These are phyloP conservation scores for Schizophyllum amplum DNA, from an alignment of 1,284 basidiomycete species.

Conservation along the genomic window DNA sequence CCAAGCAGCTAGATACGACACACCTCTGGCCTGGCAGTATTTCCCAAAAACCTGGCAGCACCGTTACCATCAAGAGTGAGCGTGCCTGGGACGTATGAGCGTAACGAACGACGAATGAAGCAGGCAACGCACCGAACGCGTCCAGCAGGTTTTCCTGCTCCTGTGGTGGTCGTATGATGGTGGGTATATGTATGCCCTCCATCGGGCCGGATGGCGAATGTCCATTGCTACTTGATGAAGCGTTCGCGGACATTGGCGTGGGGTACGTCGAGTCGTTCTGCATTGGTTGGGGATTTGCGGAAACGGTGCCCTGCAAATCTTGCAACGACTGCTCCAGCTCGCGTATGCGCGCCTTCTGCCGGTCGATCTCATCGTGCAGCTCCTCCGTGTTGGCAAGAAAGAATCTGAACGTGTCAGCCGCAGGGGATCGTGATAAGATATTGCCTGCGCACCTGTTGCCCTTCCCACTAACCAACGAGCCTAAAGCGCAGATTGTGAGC, in stretches of 20 bases:
- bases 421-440: neutral
- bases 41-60: constrained; percentile 49
- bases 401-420: constrained; percentile 27
- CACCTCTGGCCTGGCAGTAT: constrained; percentile 59
- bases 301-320: constrained; percentile 36
- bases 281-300: constrained; percentile 38
- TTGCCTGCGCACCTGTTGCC: constrained; percentile 32
- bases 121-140: constrained; percentile 42
- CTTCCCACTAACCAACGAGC: constrained; percentile 49
- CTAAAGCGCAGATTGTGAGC: constrained; percentile 21
- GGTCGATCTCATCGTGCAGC: constrained; percentile 54
- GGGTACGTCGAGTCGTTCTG: neutral
- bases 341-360: constrained; percentile 42
- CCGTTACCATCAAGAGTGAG: constrained; percentile 47
- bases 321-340: constrained; percentile 51
- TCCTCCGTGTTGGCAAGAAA: constrained; percentile 59
- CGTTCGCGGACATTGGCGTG: neutral
- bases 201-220: neutral
- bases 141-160: constrained; percentile 45
- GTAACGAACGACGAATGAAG: neutral
- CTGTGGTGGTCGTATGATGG: constrained; percentile 4
- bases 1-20: constrained; percentile 9
- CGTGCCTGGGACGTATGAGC: constrained; percentile 34
- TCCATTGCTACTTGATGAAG: neutral
- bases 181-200: constrained; percentile 1